Base-by-base conservation (phyloP, 768 basidiomycete species). In the Rhodotorula diobovata region DNA sequence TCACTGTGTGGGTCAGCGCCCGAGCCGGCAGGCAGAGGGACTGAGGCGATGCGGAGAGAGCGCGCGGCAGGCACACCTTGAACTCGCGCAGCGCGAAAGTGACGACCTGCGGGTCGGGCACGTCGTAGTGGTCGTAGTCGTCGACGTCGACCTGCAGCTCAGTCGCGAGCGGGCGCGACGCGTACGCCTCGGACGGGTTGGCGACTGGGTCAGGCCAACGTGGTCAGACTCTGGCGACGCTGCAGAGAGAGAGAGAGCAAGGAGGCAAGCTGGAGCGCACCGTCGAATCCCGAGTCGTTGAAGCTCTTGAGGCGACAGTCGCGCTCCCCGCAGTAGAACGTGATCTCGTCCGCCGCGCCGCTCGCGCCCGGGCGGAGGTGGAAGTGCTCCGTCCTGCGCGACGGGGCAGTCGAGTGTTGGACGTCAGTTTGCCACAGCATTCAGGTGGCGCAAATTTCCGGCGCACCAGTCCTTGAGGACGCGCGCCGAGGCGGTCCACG, bases 11-110 rank as follows among this genome's bases (percentile, higher is more conserved):
- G 1, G 50, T 21, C 50, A n/a, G 12, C 50, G 23, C 50, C 1
- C 8, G 28, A 15, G n/a, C 3, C 51, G 51, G 51, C 28, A 15
- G 16, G 4, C 4, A 16, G 14, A 9, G n/a, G n/a, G 12, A 6
- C n/a, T 9, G 30, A 39, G 35, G 8, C 20, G 8, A 32, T 23
- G 60, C 12, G 57, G 28, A 30, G 30, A 1, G 1, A 21, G 25
- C 7, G 16, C 20, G 14, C 12, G 21, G n/a, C n/a, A n/a, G n/a
- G n/a, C 41, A 2, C 30, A 71, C 73, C 66, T 71, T 74, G 63
- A 74, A 71, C 20, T 74, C 73, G 35, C 63, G 68, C 21, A 71
- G 48, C 18, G 63, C 69, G 8, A 74, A 68, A 6, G 69, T 74
- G 39, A 70, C 45, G 55, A 68, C 34, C 32, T 48, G 21, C 6